These are phyloP conservation scores for Saccharomycopsis sp. DNA, from an alignment of 805 yeast genomes.

Conservation along the genomic window DNA sequence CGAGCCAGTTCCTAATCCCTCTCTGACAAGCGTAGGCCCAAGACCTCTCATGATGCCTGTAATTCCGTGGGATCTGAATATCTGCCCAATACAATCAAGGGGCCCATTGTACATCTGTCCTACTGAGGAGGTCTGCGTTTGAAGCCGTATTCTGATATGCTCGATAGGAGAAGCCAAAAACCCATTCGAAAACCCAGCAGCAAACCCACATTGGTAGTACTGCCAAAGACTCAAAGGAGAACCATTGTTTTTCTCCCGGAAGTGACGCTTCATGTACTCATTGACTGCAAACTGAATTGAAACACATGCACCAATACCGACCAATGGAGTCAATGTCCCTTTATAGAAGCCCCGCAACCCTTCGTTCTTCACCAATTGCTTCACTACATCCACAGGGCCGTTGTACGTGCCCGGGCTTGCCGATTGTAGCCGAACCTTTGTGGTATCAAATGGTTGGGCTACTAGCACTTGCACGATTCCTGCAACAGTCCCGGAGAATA, in stretches of 20 bases:
- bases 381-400: conserved; percentile 74
- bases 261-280: conserved; percentile 85
- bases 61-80: conserved; percentile 48
- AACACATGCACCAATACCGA: conserved; percentile 98
- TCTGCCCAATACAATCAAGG: conserved; percentile 55
- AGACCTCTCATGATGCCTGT: conserved; percentile 73
- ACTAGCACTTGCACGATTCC: conserved; percentile 93
- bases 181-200: conserved; percentile 90
- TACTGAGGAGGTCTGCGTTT: conserved; percentile 61
- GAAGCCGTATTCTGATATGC: conserved; percentile 88
- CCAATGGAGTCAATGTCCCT: conserved; percentile 87
- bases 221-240: conserved; percentile 47
- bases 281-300: conserved; percentile 94
- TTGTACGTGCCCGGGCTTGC: conserved; percentile 69
- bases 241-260: conserved; percentile 38
- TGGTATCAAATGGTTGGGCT: conserved; percentile 96
- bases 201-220: conserved; percentile 76
- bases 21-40: conserved; percentile 76
- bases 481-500: conserved; percentile 88
- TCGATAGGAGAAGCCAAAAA: conserved; percentile 90
- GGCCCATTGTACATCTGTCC: conserved; percentile 60
- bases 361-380: conserved; percentile 64
- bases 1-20: conserved; percentile 79
- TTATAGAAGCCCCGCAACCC: conserved; percentile 85
- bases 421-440: conserved; percentile 87